Percentiles rank a stretch among this genome's conserved stretches.
Conservation (phyloP, 306 rosid genomes). For the Adenanthera pavonina region DNA sequence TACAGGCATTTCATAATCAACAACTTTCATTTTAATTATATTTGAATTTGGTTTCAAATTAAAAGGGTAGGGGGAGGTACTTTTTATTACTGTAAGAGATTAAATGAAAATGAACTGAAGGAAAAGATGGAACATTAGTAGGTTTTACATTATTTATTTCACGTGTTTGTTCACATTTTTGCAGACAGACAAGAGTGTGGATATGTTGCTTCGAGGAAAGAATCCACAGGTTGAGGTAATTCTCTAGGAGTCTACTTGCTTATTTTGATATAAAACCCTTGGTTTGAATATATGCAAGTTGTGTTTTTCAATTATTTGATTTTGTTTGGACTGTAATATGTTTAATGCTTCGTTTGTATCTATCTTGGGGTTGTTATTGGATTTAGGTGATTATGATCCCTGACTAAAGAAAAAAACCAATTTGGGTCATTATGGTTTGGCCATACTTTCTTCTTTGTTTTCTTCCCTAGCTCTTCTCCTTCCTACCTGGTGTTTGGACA, state of each 20-base stretch:
- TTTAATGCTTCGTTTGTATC: too few species aligned
- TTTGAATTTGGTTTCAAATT: slow-evolving; percentile 4
- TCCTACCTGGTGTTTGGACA: too few species aligned
- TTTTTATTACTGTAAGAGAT: not conserved
- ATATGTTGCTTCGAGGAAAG: slow-evolving; percentile 63
- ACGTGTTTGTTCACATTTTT: slow-evolving; percentile 8
- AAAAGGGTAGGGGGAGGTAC: not conserved
- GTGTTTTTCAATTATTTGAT: slow-evolving; percentile 20
- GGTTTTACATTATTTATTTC: slow-evolving; percentile 27
- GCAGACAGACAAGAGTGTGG: slow-evolving; percentile 77
- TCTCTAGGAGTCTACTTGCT: slow-evolving; percentile 27
- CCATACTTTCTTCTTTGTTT: too few species aligned
- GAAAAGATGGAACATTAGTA: slow-evolving; percentile 18
- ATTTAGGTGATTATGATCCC: not conserved
- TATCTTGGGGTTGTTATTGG: not conserved
- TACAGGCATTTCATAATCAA: not conserved
- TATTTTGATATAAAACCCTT: slow-evolving; percentile 20
- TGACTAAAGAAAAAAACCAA: not conserved
- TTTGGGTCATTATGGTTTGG: too few species aligned
- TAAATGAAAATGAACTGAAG: not conserved
- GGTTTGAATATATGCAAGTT: slow-evolving; percentile 18
- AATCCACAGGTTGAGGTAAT: slow-evolving; percentile 76
- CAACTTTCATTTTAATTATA: not conserved
- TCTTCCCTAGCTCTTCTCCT: too few species aligned
- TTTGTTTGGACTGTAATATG: not conserved